Evolutionary conservation across 768 basidiomycete genomes (phyloP).

Genomic region (Kwoniella dejecticola): DNA sequence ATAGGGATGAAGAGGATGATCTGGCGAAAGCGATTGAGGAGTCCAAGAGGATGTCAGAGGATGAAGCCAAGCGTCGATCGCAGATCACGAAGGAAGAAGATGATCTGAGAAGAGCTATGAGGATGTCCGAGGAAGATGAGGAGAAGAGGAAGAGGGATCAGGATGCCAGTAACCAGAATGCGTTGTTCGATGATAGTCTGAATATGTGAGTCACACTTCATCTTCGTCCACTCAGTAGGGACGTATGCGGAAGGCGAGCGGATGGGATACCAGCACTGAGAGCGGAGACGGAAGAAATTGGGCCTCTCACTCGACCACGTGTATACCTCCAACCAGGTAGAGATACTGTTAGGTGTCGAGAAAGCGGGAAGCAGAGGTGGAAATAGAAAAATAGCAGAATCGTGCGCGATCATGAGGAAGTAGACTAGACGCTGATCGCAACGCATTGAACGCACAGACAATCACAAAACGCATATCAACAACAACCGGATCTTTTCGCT

Average conservation of each 20-base stretch:
- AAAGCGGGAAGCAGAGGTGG: too few relatives aligned
- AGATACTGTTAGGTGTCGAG: too few relatives aligned
- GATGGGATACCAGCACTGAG: too few relatives aligned
- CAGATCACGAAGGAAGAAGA: slow-evolving; percentile 68
- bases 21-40: slow-evolving; percentile 83
- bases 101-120: slow-evolving; percentile 80
- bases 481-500: slow-evolving; percentile 57
- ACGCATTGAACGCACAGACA: not conserved
- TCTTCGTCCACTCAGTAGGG: too few relatives aligned
- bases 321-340: too few relatives aligned
- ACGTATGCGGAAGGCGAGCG: too few relatives aligned
- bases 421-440: not conserved
- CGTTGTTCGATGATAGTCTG: slow-evolving; percentile 83
- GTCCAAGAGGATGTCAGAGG: slow-evolving; percentile 75
- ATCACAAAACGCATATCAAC: slow-evolving; percentile 45
- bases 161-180: slow-evolving; percentile 70
- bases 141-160: slow-evolving; percentile 69
- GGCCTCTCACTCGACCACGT: too few relatives aligned
- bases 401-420: too few relatives aligned
- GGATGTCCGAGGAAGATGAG: slow-evolving; percentile 89
- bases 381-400: too few relatives aligned
- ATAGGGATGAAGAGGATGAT: slow-evolving; percentile 72
- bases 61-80: slow-evolving; percentile 61
- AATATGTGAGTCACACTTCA: slow-evolving; percentile 71
- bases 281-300: too few relatives aligned